Conservation (phyloP, 2,329 filamentous ascomycete genomes). For the Ascosphaera apis region DNA sequence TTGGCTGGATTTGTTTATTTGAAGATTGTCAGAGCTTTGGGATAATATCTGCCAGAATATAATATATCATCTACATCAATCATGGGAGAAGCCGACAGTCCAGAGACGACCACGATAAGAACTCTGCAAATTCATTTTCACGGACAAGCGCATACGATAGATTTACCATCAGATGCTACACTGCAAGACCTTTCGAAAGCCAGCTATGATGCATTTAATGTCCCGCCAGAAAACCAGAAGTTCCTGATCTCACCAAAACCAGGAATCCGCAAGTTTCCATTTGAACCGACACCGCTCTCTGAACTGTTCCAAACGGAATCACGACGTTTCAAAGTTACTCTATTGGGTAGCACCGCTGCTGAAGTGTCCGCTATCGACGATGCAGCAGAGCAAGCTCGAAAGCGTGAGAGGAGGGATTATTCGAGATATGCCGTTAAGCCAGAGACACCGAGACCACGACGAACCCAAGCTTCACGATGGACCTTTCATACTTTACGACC, state of each 20-base stretch:
- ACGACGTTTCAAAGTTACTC: conserved; percentile 22
- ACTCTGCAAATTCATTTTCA: conserved; percentile 26
- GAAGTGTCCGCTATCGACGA: conserved; percentile 14
- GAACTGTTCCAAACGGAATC: conserved; percentile 13
- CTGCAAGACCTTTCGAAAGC: conserved; percentile 20
- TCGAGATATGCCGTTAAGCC: conserved; percentile 3
- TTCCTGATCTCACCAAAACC: conserved; percentile 24
- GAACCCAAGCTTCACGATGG: conserved; percentile 27
- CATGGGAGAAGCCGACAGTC: too few relatives aligned
- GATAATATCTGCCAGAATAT: too few relatives aligned
- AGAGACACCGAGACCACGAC: conserved; percentile 2
- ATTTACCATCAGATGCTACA: conserved; percentile 27
- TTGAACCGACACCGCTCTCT: conserved; percentile 14
- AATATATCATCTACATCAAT: too few relatives aligned
- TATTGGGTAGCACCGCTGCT: conserved; percentile 20
- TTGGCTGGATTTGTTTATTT: too few relatives aligned
- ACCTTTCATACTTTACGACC: conserved; percentile 62
- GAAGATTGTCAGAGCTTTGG: too few relatives aligned
- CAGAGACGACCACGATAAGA: too few relatives aligned
- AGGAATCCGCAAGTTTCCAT: conserved; percentile 23
- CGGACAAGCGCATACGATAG: conserved; percentile 25
- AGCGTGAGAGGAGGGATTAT: not conserved
- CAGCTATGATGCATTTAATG: conserved; percentile 15
- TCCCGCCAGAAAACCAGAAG: conserved; percentile 21
- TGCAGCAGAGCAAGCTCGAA: conserved; percentile 4